Evolutionary conservation across 495 filamentous ascomycete species (phyloP).

Genomic region (Penicillium maclennaniae): DNA sequence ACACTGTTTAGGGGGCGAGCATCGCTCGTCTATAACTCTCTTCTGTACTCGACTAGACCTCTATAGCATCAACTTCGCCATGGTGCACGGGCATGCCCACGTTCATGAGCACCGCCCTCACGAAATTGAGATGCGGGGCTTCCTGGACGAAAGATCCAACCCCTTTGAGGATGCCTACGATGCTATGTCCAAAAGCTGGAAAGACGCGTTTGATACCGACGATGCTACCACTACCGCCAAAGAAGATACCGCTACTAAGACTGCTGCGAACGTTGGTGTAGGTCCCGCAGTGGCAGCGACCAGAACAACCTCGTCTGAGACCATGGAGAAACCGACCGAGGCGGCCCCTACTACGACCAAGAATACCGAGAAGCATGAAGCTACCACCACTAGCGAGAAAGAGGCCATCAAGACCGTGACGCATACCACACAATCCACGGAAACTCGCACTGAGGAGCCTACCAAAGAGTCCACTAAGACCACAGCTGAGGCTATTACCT

Average conservation of each 20-base stretch:
- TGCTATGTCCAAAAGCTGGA: conserved; percentile 12
- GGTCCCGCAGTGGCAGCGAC: conserved; percentile 19
- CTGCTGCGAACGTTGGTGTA: conserved; percentile 13
- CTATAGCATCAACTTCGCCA: not conserved
- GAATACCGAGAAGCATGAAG: not conserved
- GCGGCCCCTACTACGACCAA: not conserved
- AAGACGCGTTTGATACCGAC: conserved; percentile 13
- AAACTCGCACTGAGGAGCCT: not conserved
- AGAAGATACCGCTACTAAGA: conserved; percentile 4
- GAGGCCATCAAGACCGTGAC: conserved; percentile 1
- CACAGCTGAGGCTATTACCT: not conserved
- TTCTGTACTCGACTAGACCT: not conserved
- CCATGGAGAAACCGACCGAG: conserved; percentile 3
- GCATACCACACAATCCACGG: conserved; percentile 4
- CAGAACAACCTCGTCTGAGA: conserved; percentile 1
- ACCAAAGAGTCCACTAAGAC: conserved; percentile 3
- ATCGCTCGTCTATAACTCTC: conserved; percentile 1
- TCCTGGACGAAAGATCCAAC: conserved; percentile 7
- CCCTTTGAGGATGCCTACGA: conserved; percentile 19
- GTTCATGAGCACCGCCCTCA: conserved; percentile 14
- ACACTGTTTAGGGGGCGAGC: conserved; percentile 11
- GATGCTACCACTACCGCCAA: not conserved
- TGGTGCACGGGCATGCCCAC: conserved; percentile 30
- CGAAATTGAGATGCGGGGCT: conserved; percentile 10
- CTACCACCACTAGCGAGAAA: not conserved